Base-by-base conservation (phyloP, 2,329 filamentous ascomycete genomes). In the Fusarium liriodendri region DNA sequence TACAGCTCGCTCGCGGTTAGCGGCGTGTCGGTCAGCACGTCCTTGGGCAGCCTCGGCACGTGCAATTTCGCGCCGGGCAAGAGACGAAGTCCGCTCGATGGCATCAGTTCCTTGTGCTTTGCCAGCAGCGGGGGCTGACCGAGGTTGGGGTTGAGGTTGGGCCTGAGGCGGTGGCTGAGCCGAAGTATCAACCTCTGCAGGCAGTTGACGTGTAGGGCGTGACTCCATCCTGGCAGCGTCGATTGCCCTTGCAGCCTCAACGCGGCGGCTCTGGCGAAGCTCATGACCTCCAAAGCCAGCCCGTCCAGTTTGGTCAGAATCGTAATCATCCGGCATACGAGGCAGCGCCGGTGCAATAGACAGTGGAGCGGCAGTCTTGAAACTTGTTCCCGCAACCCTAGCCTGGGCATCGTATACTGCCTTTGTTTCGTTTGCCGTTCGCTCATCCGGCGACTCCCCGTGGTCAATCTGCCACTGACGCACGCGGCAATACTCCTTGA, bases 401-500 rank as follows among this genome's bases (percentile, higher is more conserved):
- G 79, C 78, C 68, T 86, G 87, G 0, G 88, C 88, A 25, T 89
- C 86, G 9, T 80, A 81, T 1, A 89, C 87, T 2, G 89, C 89
- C 62, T 84, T 83, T 2, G 80, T 81, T 73, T 90, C 88, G 73
- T 92, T 91, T 1, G 80, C 79, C 6, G 80, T 76, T 20, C 85
- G 84, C 3, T 90, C 84, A 1, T 85, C 85, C 0, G 84, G 78
- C 0, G 77, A 79, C 79, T 92, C 90, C 27, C 86, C 87, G 6
- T 82, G 81, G 55, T 91, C 89, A 1, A 91, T 80, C 72, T 92
- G 89, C 54, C 82, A 85, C 76, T 91, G 89, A 5, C 90, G 88
- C 42, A 92, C 85, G 20, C 90, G 89, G 60, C 88, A 89, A 72
- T 91, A 92, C 75, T 92, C 90, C 78, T 92, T 92, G 58, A 92